Evolutionary conservation across 331 rosid species (phyloP).

Genomic region (Rosa hybrid): DNA sequence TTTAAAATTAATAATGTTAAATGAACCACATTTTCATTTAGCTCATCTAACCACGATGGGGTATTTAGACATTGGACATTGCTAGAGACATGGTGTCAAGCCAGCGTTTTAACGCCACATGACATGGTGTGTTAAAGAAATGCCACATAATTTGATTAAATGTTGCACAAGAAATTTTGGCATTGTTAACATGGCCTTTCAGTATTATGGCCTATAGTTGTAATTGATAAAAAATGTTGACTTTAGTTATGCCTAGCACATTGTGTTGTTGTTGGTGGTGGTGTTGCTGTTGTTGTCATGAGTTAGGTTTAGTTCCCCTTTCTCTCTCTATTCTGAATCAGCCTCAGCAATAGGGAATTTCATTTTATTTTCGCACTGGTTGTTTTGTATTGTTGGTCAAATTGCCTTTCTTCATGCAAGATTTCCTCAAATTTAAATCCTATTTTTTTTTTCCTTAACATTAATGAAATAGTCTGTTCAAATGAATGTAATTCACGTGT

Average conservation of each 20-base stretch:
- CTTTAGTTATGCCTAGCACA: not conserved
- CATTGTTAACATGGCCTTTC: not conserved
- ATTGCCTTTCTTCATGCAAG: not conserved
- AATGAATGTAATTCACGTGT: not conserved
- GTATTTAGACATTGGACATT: not conserved
- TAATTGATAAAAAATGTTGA: not conserved
- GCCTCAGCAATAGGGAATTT: not conserved
- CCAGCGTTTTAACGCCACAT: not conserved
- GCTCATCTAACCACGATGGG: not conserved
- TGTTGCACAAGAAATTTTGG: not conserved
- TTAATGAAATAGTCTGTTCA: not conserved
- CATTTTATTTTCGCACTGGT: not conserved
- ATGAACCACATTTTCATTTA: not conserved
- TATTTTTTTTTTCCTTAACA: not conserved
- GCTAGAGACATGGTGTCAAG: not conserved
- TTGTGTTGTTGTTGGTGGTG: not conserved
- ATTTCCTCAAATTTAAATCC: not conserved
- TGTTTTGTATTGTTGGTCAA: constrained; percentile 7
- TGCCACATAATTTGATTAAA: not conserved
- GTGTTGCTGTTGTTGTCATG: not conserved
- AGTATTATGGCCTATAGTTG: not conserved
- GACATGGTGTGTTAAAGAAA: not conserved
- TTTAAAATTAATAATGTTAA: not conserved
- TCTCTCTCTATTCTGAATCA: not conserved
- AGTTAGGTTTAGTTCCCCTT: not conserved